Base-by-base conservation (phyloP, 2,329 filamentous ascomycete genomes). In the Fusarium euwallaceae region DNA sequence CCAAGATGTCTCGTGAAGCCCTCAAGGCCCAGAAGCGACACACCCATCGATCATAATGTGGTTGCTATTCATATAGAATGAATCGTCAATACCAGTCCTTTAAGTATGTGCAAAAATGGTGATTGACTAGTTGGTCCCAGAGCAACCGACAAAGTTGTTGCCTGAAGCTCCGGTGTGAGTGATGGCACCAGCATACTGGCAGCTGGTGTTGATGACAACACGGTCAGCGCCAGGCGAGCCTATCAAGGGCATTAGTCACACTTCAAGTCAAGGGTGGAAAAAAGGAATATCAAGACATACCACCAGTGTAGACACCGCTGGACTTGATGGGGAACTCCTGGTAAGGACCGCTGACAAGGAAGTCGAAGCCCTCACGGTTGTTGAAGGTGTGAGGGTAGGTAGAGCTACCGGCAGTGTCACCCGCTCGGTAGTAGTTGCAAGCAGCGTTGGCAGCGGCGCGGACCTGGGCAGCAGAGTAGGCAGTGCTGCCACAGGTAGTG, bases 81-180 rank as follows among this genome's bases (percentile, higher is more conserved):
- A n/a, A 3, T 32, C 17, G 2, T 3, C 5, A 20, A 14, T 12
- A 53, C 10, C n/a, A 4, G 10, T 20, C 2, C 17, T 0, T 8
- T 9, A 6, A 32, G 48, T n/a, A n/a, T n/a, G 12, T 32, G 6
- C 10, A 32, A 16, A 7, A 60, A 11, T 4, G 17, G 17, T 20
- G 90, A 77, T 88, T 29, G 22, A 6, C 45, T 69, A 77, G 64
- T 2, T 65, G 5, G 79, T 81, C 5, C 79, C 80, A 0, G 64
- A 71, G 82, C 92, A 94, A n/a, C 85, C 88, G 66, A 94, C 90
- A 82, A 94, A 94, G 82, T 88, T 85, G 80, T 93, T 91, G 9
- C 91, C 91, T 61, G 87, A 89, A 20, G 92, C 92, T 32, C 92
- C 92, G 24, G 90, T 92, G 78, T 94, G 92, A 0, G 92, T 94